These are phyloP conservation scores for Trametes maxima DNA, from an alignment of 768 basidiomycete species.

Conservation along the genomic window DNA sequence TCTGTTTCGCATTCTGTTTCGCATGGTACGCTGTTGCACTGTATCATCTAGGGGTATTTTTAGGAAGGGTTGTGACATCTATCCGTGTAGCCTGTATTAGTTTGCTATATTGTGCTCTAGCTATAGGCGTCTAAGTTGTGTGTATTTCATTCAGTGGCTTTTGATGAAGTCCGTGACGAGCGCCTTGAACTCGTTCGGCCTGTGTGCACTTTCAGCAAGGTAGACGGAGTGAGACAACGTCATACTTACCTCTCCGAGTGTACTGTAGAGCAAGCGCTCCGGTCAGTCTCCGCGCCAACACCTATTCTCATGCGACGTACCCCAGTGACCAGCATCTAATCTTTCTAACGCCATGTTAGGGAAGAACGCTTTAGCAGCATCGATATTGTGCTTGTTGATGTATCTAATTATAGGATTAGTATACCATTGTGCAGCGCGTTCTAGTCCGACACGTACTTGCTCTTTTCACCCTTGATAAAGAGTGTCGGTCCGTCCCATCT, in stretches of 20 bases:
- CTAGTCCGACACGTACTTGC: constrained; percentile 51
- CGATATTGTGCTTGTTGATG: constrained; percentile 72
- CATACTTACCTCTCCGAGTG: constrained; percentile 70
- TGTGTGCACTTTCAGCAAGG: constrained; percentile 21
- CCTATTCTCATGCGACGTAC: constrained; percentile 48
- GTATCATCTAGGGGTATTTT: neutral
- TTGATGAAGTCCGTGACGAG: constrained; percentile 36
- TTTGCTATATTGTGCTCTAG: constrained; percentile 7
- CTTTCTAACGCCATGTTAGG: constrained; percentile 63
- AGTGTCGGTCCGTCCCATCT: constrained; percentile 62
- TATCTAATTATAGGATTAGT: constrained; percentile 48
- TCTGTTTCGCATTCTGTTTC: neutral
- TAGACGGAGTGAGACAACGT: neutral
- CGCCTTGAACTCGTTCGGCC: constrained; percentile 58
- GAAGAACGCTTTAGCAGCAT: constrained; percentile 67
- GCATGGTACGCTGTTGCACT: neutral
- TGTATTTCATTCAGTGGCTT: constrained; percentile 3
- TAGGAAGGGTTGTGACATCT: neutral
- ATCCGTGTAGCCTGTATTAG: neutral
- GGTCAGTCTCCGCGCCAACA: neutral
- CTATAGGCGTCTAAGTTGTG: neutral
- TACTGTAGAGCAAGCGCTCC: constrained; percentile 44
- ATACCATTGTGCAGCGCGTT: neutral
- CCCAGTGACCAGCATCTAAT: constrained; percentile 87
- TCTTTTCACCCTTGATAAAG: constrained; percentile 78